Evolutionary conservation across 1,284 basidiomycete genomes (phyloP), one percentile per base, ranked within the genome.

Genomic region (Xerocomus minutiporus): DNA sequence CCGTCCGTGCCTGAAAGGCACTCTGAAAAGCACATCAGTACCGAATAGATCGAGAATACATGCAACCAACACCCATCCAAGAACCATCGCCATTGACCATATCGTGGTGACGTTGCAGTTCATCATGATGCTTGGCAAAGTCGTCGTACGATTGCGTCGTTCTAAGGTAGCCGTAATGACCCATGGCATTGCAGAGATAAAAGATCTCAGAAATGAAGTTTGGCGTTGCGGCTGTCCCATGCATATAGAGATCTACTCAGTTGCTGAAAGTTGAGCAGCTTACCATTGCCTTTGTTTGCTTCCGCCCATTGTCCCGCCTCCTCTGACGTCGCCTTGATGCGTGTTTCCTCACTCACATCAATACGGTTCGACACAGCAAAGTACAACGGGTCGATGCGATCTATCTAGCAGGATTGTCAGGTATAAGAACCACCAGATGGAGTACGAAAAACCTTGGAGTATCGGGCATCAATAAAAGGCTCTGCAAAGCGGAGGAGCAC

Each of bases 171-270:
- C 93, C 94, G 51, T 93, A 86, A 68, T 97, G 93, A 55, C 88
- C 86, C 74, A 88, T 86, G 0, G 91, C 85, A 54, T 91, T 80
- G 8, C 86, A 79, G 36, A 98, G 76, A 75, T 90, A 98, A 75
- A 97, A 99, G 11, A 97, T 83, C 51, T 98, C 89, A 1, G 95
- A 94, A 59, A 99, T 95, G 72, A 99, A 99, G 69, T 97, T 97
- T 2, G 89, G 80, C 6, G 80, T 57, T 40, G 79, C 66, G 12
- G 75, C 81, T 81, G 60, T 54, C 45, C 38, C 20, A 25, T 9
- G 48, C 5, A 38, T 57, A 39, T 55, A 48, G 26, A 3, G 3
- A 13, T 11, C 8, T 25, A 8, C 5, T 41, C n/a, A 9, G 32
- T 26, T 15, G 2, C 8, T 1, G 8, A 39, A 11, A 47, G 29